Base-by-base conservation (phyloP, 108 stramenopile species). In the Parietichytrium sp. region DNA sequence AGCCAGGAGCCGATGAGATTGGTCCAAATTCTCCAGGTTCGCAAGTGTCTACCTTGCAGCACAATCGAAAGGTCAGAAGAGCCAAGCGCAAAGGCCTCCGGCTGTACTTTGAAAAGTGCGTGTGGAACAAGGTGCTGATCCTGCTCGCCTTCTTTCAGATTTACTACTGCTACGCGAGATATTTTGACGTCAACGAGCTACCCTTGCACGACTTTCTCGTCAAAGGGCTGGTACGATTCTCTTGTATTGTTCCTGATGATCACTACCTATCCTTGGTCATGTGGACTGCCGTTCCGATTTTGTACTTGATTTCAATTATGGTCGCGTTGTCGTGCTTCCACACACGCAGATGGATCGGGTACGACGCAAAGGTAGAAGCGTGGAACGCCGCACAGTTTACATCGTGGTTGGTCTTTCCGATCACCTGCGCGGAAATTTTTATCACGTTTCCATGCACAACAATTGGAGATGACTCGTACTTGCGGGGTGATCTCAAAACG, bases 71-170 rank as follows among this genome's bases (percentile, higher is more conserved):
- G n/a, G n/a, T n/a, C n/a, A n/a, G n/a, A n/a, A n/a, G n/a, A n/a
- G n/a, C n/a, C n/a, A n/a, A n/a, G n/a, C n/a, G n/a, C n/a, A n/a
- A n/a, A n/a, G n/a, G n/a, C n/a, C n/a, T n/a, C n/a, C n/a, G n/a
- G n/a, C n/a, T n/a, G n/a, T n/a, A n/a, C n/a, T n/a, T n/a, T n/a
- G n/a, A n/a, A n/a, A n/a, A n/a, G n/a, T n/a, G n/a, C n/a, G n/a
- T n/a, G n/a, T n/a, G n/a, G n/a, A n/a, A n/a, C 38, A 72, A 72
- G 20, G 61, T 42, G 20, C 61, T 33, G 38, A 72, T 72, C 20
- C 38, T 8, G 0, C 42, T 72, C 16, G 61, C 38, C 15, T 72
- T 72, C 20, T 10, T 72, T 10, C 61, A 72, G 10, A 72, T 72
- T 7, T 72, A 72, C 61, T 20, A 45, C 1, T 72, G 61, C 61